phyloP scores from a whole-genome alignment of 2,329 filamentous ascomycete species.

The Tympanopsis confertula region DNA sequence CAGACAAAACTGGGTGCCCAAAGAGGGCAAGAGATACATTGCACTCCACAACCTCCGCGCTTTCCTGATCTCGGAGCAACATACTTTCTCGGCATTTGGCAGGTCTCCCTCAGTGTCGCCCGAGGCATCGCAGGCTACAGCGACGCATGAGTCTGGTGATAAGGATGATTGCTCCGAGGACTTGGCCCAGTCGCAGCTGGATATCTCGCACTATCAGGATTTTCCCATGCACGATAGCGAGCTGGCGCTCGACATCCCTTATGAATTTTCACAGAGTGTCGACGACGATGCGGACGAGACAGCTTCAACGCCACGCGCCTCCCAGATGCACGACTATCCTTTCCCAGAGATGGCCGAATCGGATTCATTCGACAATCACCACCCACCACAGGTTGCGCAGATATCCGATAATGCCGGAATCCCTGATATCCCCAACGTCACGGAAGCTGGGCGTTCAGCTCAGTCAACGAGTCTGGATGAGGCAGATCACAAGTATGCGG shows the following conservation, averaged over 20 bases:
- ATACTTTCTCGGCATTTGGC: constrained; percentile 48
- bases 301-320: constrained; percentile 18
- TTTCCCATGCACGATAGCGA: constrained; percentile 36
- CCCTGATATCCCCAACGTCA: neutral
- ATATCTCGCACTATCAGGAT: neutral
- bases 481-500: too few species aligned
- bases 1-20: constrained; percentile 21
- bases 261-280: constrained; percentile 28
- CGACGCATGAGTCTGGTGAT: constrained; percentile 15
- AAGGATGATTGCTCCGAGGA: constrained; percentile 10
- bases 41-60: constrained; percentile 52
- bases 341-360: constrained; percentile 39
- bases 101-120: constrained; percentile 49
- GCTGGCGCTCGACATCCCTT: constrained; percentile 42
- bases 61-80: constrained; percentile 55
- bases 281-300: constrained; percentile 20
- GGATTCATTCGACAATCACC: constrained; percentile 13
- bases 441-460: too few species aligned
- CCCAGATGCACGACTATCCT: constrained; percentile 28
- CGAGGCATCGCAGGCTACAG: constrained; percentile 31
- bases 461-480: too few species aligned
- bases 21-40: constrained; percentile 54
- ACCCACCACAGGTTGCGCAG: neutral
- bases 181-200: constrained; percentile 13
- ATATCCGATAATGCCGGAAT: neutral